These are phyloP conservation scores for Venturia aucupariae DNA, from an alignment of 2,329 filamentous ascomycete species.

Conservation along the genomic window DNA sequence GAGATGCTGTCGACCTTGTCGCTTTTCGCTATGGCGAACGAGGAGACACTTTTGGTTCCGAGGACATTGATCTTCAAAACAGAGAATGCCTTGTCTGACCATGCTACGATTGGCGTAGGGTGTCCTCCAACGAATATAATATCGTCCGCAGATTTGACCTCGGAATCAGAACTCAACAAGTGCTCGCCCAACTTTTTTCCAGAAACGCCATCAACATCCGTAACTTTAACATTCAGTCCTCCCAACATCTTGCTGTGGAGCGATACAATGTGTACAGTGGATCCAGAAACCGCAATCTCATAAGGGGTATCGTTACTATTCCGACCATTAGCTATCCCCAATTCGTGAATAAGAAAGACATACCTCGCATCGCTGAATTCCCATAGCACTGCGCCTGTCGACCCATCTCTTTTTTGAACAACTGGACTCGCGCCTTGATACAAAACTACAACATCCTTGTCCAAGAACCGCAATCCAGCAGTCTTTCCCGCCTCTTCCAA, in stretches of 20 bases:
- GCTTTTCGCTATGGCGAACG: conserved; percentile 32
- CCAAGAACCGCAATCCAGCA: conserved; percentile 68
- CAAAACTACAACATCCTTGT: conserved; percentile 67
- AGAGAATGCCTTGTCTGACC: conserved; percentile 55
- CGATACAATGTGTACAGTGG: conserved; percentile 65
- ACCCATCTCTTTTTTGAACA: conserved; percentile 63
- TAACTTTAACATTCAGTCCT: conserved; percentile 68
- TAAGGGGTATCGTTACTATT: conserved; percentile 60
- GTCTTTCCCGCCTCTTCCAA: conserved; percentile 46
- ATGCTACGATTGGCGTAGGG: conserved; percentile 64
- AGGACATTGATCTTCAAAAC: conserved; percentile 65
- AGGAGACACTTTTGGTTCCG: conserved; percentile 36
- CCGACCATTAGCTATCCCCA: conserved; percentile 18
- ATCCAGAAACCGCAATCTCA: conserved; percentile 62
- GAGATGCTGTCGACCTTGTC: conserved; percentile 41
- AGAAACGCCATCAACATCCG: conserved; percentile 60
- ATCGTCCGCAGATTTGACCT: conserved; percentile 54
- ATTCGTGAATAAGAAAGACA: conserved; percentile 13
- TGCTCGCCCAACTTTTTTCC: conserved; percentile 66
- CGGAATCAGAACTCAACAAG: conserved; percentile 62
- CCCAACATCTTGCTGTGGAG: conserved; percentile 57
- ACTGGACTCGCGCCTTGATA: conserved; percentile 48
- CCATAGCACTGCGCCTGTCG: conserved; percentile 68
- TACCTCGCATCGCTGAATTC: conserved; percentile 57
- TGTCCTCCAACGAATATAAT: conserved; percentile 72